Conservation (phyloP, 2,329 filamentous ascomycete genomes). For the Madurella mycetomatis region DNA sequence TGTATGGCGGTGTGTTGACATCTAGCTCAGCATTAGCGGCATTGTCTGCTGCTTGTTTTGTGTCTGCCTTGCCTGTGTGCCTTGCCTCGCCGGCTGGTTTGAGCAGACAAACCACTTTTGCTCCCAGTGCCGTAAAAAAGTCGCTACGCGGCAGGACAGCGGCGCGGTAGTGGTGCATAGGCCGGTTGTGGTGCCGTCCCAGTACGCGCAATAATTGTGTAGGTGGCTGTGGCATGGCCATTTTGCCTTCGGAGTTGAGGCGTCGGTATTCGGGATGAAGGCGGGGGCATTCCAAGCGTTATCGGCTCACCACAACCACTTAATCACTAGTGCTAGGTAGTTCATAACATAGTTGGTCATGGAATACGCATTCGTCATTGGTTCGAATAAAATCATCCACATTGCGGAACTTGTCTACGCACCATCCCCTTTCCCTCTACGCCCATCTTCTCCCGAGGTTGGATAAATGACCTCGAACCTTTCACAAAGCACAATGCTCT, state of each 20-base stretch:
- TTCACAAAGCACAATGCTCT: constrained; percentile 29
- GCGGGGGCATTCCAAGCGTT: no score
- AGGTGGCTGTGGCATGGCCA: no score
- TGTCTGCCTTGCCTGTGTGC: constrained; percentile 31
- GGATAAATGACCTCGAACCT: constrained; percentile 29
- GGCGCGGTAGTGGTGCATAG: constrained; percentile 23
- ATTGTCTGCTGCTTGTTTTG: constrained; percentile 31
- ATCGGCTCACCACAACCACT: no score
- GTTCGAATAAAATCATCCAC: no score
- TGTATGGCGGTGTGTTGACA: no score
- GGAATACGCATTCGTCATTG: background rate
- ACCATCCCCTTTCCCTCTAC: no score
- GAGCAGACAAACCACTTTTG: constrained; percentile 31
- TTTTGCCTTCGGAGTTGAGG: no score
- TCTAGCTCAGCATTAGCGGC: constrained; percentile 25
- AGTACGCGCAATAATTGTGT: background rate
- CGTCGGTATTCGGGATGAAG: no score
- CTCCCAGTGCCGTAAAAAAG: constrained; percentile 28
- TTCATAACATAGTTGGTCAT: background rate
- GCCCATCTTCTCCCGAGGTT: background rate
- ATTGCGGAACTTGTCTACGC: no score
- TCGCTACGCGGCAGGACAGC: constrained; percentile 26
- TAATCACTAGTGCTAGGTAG: no score
- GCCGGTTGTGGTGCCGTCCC: constrained; percentile 14
- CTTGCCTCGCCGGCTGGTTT: constrained; percentile 32